phyloP scores from a whole-genome alignment of 2,329 filamentous ascomycete species.

The Botrytis deweyae region DNA sequence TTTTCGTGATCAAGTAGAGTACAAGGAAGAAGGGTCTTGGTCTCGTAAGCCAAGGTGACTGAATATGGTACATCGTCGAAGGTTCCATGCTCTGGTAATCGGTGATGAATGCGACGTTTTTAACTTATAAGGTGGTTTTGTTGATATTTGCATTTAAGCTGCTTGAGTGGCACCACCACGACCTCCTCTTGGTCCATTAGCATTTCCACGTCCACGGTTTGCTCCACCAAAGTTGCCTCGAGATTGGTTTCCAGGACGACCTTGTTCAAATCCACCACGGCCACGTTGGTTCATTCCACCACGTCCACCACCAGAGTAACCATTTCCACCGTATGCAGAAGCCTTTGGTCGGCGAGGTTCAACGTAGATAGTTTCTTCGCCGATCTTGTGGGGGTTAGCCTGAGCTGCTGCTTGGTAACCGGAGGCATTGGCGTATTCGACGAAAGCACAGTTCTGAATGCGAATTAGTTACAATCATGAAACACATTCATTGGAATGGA shows the following conservation, averaged over 20 bases:
- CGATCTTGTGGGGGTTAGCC: conserved; percentile 83
- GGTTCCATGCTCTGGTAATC: background rate
- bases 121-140: background rate
- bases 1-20: conserved; percentile 22
- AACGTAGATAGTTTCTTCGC: conserved; percentile 77
- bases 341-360: conserved; percentile 84
- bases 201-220: conserved; percentile 61
- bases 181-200: conserved; percentile 62
- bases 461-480: conserved; percentile 24
- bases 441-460: conserved; percentile 87
- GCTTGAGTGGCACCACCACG: conserved; percentile 49
- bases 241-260: conserved; percentile 45
- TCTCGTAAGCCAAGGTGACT: conserved; percentile 19
- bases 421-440: conserved; percentile 81
- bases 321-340: conserved; percentile 67
- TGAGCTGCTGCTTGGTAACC: conserved; percentile 80
- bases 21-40: conserved; percentile 17
- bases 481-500: background rate
- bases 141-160: conserved; percentile 17
- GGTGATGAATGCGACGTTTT: conserved; percentile 18
- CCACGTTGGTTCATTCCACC: conserved; percentile 62
- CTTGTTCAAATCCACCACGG: conserved; percentile 63
- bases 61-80: conserved; percentile 22
- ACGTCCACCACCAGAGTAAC: conserved; percentile 60
- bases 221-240: conserved; percentile 45